Base-by-base conservation (phyloP, 768 basidiomycete species). In the Leucocoprinus leucothites region DNA sequence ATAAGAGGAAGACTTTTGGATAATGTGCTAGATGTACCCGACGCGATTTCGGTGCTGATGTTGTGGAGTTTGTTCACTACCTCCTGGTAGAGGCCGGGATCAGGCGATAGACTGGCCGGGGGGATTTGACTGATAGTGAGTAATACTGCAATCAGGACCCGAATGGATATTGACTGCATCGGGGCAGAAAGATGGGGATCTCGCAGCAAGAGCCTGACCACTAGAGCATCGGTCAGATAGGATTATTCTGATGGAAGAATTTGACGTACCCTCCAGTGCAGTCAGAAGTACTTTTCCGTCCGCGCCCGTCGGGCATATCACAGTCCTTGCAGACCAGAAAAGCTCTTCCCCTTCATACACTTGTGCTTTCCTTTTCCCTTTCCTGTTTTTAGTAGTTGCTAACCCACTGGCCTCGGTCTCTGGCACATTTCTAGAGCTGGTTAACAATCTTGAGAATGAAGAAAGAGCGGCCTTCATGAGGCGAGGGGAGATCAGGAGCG, bases 261-360 rank as follows among this genome's bases (percentile, higher is more conserved):
- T 4, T 4, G 35, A 41, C 75, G 51, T 67, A 91, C 91, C 82
- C 59, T 85, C 76, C 11, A 89, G 65, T 13, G 86, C 77, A 11
- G 65, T 58, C 9, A 89, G 66, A 21, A 89, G 58, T 21, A 75
- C 70, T 24, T 82, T 69, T 19, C 78, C 81, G 14, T 88, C 85
- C 25, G 75, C 74, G 2, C 53, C 48, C 0, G 77, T 78, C 1
- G 75, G 67, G 62, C 80, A 87, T 18, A 84, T 60, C 7, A 79
- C 71, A 43, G 75, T 66, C 43, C 73, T 72, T 1, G 76, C 65
- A 7, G 70, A 62, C 50, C 78, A 82, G 67, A 94, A 84, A 4
- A 87, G 70, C 62, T 87, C 89, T 51, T 89, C 89, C 9, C 82
- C 88, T 67, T 92, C 88, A 59, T 84, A 91, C 11, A 77, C 84